Percentiles rank a stretch among this genome's conserved stretches.
These are phyloP conservation scores for Colletotrichum chrysophilum DNA, from an alignment of 2,329 filamentous ascomycete genomes.

Conservation along the genomic window DNA sequence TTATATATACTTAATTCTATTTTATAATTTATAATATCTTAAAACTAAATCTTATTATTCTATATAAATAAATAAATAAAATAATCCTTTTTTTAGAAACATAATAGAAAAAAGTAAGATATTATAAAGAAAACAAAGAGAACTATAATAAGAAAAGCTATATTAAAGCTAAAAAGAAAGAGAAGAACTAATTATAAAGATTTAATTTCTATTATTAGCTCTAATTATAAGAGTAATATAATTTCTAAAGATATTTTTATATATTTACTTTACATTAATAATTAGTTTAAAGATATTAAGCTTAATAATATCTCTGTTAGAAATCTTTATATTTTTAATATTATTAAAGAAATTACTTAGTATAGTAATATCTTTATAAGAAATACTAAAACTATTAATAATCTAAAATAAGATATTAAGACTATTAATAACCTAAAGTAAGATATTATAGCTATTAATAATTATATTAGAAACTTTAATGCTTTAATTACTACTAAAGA, in stretches of 20 bases:
- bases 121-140: not conserved
- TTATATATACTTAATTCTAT: not conserved
- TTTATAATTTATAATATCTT: rapidly evolving
- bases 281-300: not conserved
- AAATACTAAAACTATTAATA: not conserved
- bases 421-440: not conserved
- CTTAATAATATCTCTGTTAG: not conserved
- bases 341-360: not conserved
- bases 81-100: rapidly evolving
- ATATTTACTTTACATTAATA: not conserved
- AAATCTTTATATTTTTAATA: not conserved
- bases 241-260: not conserved
- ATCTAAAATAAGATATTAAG: not conserved
- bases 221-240: not conserved
- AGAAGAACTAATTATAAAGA: not conserved
- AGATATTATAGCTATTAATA: not conserved
- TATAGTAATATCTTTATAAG: not conserved
- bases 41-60: not conserved
- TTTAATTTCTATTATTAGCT: not conserved
- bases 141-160: not conserved
- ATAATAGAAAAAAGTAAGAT: not conserved
- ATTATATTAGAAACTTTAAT: not conserved
- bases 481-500: not conserved
- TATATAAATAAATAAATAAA: not conserved
- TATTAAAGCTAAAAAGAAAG: not conserved